These are phyloP conservation scores for Colletotrichum euphorbiae DNA, from an alignment of 2,329 filamentous ascomycete genomes.

Conservation along the genomic window DNA sequence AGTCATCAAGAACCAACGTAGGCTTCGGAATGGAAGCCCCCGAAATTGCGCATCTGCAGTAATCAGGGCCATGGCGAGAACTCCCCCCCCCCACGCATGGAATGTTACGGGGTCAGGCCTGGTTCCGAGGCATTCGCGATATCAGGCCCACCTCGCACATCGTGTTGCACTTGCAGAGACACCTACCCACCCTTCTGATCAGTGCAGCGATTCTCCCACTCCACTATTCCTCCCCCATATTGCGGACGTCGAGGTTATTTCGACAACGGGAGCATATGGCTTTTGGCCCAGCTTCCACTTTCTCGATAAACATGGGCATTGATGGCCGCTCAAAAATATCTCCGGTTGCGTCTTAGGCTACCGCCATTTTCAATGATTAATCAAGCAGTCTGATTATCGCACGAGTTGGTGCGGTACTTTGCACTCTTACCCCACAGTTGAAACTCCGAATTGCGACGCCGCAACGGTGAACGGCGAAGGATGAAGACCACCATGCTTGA, in stretches of 20 bases:
- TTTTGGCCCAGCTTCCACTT: no score
- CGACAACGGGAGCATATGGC: not conserved
- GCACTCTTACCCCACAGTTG: no score
- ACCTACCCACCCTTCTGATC: not conserved
- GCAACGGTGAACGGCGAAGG: no score
- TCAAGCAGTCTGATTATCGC: no score
- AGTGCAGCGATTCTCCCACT: not conserved
- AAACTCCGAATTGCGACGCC: no score
- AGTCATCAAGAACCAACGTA: not conserved
- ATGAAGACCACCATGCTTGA: no score
- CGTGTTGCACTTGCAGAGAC: slow-evolving; percentile 3
- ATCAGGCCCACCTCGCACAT: slow-evolving; percentile 1
- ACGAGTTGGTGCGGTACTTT: no score
- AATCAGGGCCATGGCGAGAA: not conserved
- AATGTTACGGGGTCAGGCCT: not conserved
- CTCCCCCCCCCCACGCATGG: no score
- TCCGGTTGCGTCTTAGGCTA: no score
- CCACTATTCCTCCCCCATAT: slow-evolving; percentile 7
- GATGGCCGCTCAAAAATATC: no score
- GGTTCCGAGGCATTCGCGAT: not conserved
- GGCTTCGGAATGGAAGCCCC: not conserved
- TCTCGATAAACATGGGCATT: no score
- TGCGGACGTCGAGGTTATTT: slow-evolving; percentile 14
- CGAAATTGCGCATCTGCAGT: not conserved
- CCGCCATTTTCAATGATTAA: no score